phyloP scores from a whole-genome alignment of 2,329 filamentous ascomycete genomes.

The Aureobasidium zeae region DNA sequence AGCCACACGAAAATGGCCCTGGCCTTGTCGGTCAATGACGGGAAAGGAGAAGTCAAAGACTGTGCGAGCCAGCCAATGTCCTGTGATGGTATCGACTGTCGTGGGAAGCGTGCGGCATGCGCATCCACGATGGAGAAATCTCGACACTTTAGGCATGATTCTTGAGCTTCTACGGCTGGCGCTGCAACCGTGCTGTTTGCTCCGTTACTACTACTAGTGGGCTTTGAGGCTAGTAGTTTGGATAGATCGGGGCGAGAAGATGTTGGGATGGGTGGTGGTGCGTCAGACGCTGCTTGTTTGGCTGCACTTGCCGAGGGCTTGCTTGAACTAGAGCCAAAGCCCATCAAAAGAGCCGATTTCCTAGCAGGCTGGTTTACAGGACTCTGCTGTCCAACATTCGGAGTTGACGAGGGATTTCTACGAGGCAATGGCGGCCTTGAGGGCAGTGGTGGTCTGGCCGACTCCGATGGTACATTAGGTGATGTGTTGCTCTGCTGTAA shows the following conservation, averaged over 20 bases:
- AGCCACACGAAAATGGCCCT: constrained; percentile 90
- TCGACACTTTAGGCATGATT: constrained; percentile 67
- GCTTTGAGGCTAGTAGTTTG: constrained; percentile 46
- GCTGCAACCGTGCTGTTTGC: constrained; percentile 20
- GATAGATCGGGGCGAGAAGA: constrained; percentile 50
- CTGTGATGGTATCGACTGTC: constrained; percentile 57
- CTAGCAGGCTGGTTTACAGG: constrained; percentile 22
- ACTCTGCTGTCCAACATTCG: neutral
- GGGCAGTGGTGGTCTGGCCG: constrained; percentile 13
- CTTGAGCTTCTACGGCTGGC: constrained; percentile 19
- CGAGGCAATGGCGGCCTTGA: constrained; percentile 18
- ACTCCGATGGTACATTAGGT: constrained; percentile 22
- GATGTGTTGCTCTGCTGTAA: constrained; percentile 31
- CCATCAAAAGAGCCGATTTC: constrained; percentile 40
- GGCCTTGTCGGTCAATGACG: constrained; percentile 86
- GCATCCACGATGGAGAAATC: constrained; percentile 77
- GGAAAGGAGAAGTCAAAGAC: constrained; percentile 68
- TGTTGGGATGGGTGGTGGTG: constrained; percentile 44
- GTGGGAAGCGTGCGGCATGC: constrained; percentile 68
- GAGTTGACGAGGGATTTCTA: constrained; percentile 23
- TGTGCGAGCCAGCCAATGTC: constrained; percentile 65
- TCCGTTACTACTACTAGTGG: constrained; percentile 23
- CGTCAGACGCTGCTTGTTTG: constrained; percentile 14
- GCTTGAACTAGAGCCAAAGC: constrained; percentile 34
- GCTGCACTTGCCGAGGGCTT: constrained; percentile 18